Base-by-base conservation (phyloP, 192 early-diverging fungal genomes). In the Haplosporangium gracile region DNA sequence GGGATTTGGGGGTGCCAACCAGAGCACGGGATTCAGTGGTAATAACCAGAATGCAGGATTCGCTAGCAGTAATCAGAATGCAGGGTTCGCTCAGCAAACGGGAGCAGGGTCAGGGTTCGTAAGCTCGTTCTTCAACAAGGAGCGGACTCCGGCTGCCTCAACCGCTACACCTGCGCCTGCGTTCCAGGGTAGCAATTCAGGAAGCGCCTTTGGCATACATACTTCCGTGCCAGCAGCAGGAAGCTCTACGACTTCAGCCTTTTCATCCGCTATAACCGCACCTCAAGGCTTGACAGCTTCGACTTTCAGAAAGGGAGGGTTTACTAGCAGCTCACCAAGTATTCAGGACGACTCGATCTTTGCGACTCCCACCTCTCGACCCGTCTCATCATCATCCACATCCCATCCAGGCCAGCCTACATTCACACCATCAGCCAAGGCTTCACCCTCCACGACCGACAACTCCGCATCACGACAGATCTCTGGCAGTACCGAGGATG, bases 151-250 rank as follows among this genome's bases (percentile, higher is more conserved):
- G 11, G 60, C 60, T 22, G 29, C 51, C 24, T 74, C 72, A 11
- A 11, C 42, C 13, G 15, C 73, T 0, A 75, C 22, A 11, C 8
- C 51, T 36, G 1, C n/a, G 43, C 15, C 72, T 15, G 72, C 72
- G 0, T 73, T 73, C 26, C 47, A 53, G 8, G 39, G 70, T 11
- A n/a, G 5, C 22, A 38, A 32, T n/a, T n/a, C 55, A 40, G 63
- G 49, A 65, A 81, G 73, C 39, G 73, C 73, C 1, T 81, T 81
- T 70, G 79, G 72, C 9, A 32, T 32, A 29, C 60, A 65, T 32
- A 65, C 60, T 29, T 65, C 60, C 11, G 13, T 29, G 26, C 29
- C 60, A 32, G 10, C 60, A 65, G 29, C 29, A 65, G 55, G 55
- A 26, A 57, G 10, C 55, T 65, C 60, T 15, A 11, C 60, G 10